Conservation (phyloP, 116 monocot genomes). For the Papilionanthe hybrid region DNA sequence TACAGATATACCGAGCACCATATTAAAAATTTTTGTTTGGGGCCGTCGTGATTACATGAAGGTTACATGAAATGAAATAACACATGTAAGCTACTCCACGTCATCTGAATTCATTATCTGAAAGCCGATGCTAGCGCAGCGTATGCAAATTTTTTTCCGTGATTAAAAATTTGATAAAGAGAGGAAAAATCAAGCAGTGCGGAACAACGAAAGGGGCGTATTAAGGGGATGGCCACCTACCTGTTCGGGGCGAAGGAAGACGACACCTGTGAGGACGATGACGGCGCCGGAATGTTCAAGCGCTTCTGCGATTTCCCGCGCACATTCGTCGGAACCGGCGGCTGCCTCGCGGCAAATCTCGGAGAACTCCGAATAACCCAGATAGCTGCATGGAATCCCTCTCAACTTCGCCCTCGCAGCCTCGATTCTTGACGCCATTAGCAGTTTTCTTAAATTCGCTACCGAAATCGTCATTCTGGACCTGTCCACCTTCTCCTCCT, state of each 20-base stretch:
- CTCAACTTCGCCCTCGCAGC: slow-evolving; percentile 17
- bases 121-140: too few relatives aligned
- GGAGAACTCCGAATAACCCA: slow-evolving; percentile 19
- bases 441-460: slow-evolving; percentile 14
- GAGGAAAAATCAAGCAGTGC: too few relatives aligned
- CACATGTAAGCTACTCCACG: too few relatives aligned
- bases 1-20: too few relatives aligned
- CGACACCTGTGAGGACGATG: slow-evolving; percentile 19
- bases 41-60: too few relatives aligned
- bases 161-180: too few relatives aligned
- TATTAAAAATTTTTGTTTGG: too few relatives aligned
- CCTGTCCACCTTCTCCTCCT: neutral
- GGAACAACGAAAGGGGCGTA: too few relatives aligned
- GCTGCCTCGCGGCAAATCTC: slow-evolving; percentile 25
- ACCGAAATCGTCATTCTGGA: slow-evolving; percentile 7
- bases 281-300: slow-evolving; percentile 31
- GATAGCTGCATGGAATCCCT: neutral
- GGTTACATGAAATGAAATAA: too few relatives aligned
- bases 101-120: too few relatives aligned
- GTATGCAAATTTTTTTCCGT: too few relatives aligned
- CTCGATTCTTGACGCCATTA: slow-evolving; percentile 20
- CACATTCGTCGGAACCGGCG: slow-evolving; percentile 7
- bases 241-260: slow-evolving; percentile 35
- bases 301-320: slow-evolving; percentile 17
- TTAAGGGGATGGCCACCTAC: neutral